Base-by-base conservation (phyloP, 345 rosid genomes). In the Salix brachista region DNA sequence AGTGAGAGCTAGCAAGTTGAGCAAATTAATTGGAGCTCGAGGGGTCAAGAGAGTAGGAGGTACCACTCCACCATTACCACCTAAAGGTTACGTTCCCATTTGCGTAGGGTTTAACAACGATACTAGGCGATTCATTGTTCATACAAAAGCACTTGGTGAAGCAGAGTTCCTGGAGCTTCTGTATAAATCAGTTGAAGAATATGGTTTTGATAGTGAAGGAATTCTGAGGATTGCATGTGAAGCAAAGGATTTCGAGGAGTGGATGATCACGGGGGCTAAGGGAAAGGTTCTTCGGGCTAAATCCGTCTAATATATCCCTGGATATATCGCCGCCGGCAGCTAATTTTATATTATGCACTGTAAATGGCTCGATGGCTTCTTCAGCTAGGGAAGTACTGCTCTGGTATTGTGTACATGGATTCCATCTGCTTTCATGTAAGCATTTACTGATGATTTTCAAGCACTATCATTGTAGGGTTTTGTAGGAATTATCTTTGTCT, bases 181-280 rank as follows among this genome's bases (percentile, higher is more conserved):
- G 4, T 65, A 73, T 8, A 83, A 60, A 79, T 83, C 89, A 1
- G 86, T 84, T 0, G 86, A 86, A 67, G 90, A 88, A 62, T 83
- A 82, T 54, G 87, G 84, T 0, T 86, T 86, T 30, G 34, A 61
- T 28, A 73, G 76, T 26, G 28, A 86, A 13, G 87, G 89, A 6
- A 60, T 84, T 70, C 30, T 84, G 52, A 79, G 81, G 80, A 84
- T 88, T 54, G 77, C 84, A 3, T 81, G 16, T 23, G 84, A 83
- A 21, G 83, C 84, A 0, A 69, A 79, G 19, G 89, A 78, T 67
- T 86, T 88, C 10, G 86, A 84, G 34, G 83, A 86, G 26, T 69
- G 86, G 88, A 72, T 80, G 72, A 73, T 70, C 8, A 64, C 23
- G 6, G 54, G 16, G 61, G 28, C 72, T 4, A 71, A 76, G 17